Percentiles rank a stretch among this genome's conserved stretches.
Conservation (phyloP, 805 yeast species). For the Grigorovia jiainica region DNA sequence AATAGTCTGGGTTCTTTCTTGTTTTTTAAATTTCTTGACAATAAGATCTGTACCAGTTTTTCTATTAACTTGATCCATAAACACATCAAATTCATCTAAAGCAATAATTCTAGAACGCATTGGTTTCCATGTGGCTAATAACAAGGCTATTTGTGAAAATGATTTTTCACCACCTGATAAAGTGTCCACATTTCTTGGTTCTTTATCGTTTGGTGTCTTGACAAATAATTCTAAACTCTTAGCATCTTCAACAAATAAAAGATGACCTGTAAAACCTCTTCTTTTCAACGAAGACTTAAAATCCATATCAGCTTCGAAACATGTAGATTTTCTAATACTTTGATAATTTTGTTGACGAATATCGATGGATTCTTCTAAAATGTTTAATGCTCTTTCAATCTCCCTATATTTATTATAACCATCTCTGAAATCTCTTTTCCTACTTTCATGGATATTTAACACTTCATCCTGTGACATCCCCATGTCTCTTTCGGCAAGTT, state of each 20-base stretch:
- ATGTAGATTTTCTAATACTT: slow-evolving; percentile 33
- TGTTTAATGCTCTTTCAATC: slow-evolving; percentile 28
- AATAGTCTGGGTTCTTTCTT: slow-evolving; percentile 67
- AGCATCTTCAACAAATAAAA: slow-evolving; percentile 50
- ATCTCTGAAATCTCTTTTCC: slow-evolving; percentile 35
- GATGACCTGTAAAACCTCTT: slow-evolving; percentile 66
- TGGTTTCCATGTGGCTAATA: slow-evolving; percentile 85
- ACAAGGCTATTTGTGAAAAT: slow-evolving; percentile 78
- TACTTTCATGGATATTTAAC: slow-evolving; percentile 35
- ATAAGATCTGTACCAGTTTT: slow-evolving; percentile 68
- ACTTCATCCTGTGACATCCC: slow-evolving; percentile 52
- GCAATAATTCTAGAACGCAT: slow-evolving; percentile 86
- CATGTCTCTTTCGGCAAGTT: slow-evolving; percentile 41
- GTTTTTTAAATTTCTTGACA: slow-evolving; percentile 52
- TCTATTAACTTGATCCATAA: slow-evolving; percentile 91
- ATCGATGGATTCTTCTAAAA: slow-evolving; percentile 31
- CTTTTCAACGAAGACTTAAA: slow-evolving; percentile 52
- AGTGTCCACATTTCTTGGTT: slow-evolving; percentile 63
- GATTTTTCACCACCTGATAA: slow-evolving; percentile 97
- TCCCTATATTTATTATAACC: slow-evolving; percentile 34
- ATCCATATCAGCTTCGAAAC: slow-evolving; percentile 41
- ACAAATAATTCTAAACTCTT: slow-evolving; percentile 48
- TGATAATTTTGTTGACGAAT: slow-evolving; percentile 36
- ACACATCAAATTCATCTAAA: slow-evolving; percentile 93
- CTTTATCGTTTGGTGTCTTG: slow-evolving; percentile 49